phyloP scores from a whole-genome alignment of 1,284 basidiomycete genomes.

The Pholiota adiposa region DNA sequence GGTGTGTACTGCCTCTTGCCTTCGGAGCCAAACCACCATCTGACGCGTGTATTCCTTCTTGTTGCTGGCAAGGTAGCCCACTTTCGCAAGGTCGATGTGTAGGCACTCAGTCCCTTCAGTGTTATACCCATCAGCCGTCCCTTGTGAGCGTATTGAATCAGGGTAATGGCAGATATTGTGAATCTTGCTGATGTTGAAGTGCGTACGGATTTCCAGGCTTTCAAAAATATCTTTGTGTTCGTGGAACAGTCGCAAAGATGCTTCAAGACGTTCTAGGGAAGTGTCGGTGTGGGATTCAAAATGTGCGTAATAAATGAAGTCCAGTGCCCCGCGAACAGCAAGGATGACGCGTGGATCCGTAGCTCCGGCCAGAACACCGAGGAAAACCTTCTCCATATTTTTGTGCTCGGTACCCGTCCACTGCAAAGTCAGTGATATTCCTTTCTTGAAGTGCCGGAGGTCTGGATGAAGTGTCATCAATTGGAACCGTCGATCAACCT shows the following conservation, averaged over 20 bases:
- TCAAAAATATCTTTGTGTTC: too few relatives aligned
- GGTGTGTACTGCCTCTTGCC: constrained; percentile 10
- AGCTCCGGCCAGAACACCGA: constrained; percentile 23
- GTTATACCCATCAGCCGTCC: constrained; percentile 37
- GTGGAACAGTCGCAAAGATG: too few relatives aligned
- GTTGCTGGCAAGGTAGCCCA: constrained; percentile 23
- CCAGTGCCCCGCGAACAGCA: constrained; percentile 25
- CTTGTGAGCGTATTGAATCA: constrained; percentile 28
- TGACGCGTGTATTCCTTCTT: constrained; percentile 17
- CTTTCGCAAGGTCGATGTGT: constrained; percentile 18
- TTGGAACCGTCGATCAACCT: constrained; percentile 31
- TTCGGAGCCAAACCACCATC: constrained; percentile 18
- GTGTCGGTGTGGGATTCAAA: too few relatives aligned
- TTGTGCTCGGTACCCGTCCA: constrained; percentile 32
- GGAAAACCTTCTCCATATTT: constrained; percentile 30
- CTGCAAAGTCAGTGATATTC: constrained; percentile 28
- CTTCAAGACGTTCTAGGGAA: too few relatives aligned
- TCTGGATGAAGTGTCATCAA: constrained; percentile 26
- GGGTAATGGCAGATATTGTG: constrained; percentile 34
- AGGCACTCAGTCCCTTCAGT: constrained; percentile 26
- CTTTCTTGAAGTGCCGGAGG: constrained; percentile 33
- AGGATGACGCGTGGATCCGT: constrained; percentile 15
- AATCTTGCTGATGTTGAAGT: constrained; percentile 33
- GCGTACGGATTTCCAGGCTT: too few relatives aligned
- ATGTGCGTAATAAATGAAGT: constrained; percentile 28